Percentiles rank a stretch among this genome's conserved stretches.
Conservation (phyloP, 2,329 filamentous ascomycete genomes). For the Leptographium galeiforme region DNA sequence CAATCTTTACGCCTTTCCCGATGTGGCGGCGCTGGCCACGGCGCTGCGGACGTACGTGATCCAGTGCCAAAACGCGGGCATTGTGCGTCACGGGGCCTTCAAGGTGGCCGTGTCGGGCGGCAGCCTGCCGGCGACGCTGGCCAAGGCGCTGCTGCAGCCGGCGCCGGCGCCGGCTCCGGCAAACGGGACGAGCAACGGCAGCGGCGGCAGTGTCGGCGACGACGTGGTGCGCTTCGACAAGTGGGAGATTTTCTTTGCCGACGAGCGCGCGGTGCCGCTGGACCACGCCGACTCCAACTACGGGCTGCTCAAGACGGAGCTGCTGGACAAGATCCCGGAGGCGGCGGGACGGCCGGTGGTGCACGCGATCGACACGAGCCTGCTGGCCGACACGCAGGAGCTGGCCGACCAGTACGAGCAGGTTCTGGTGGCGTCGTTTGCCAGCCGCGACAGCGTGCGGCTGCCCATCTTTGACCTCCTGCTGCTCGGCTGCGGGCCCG, state of each 20-base stretch:
- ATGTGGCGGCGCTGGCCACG: constrained; percentile 54
- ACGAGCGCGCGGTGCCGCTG: constrained; percentile 88
- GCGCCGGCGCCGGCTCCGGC: constrained; percentile 17
- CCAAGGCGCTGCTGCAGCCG: constrained; percentile 62
- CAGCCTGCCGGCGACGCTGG: constrained; percentile 78
- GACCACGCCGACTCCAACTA: constrained; percentile 94
- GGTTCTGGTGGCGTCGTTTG: constrained; percentile 71
- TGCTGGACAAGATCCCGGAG: constrained; percentile 75
- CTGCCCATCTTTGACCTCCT: constrained; percentile 91
- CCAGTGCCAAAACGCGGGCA: constrained; percentile 63
- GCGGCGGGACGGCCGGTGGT: constrained; percentile 55
- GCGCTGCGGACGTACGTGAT: constrained; percentile 75
- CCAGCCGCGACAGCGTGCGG: constrained; percentile 84
- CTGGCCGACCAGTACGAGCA: constrained; percentile 91
- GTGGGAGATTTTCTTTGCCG: constrained; percentile 98
- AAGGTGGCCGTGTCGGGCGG: constrained; percentile 89
- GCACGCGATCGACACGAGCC: constrained; percentile 56
- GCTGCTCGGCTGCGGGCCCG: constrained; percentile 84
- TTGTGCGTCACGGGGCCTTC: constrained; percentile 72
- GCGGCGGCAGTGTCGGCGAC: constrained; percentile 23
- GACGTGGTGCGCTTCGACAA: constrained; percentile 65
- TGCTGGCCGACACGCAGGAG: constrained; percentile 71
- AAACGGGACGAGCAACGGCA: not conserved
- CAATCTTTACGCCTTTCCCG: constrained; percentile 70
- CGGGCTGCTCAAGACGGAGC: constrained; percentile 69